Evolutionary conservation across 352 stramenopile species (phyloP).

Genomic region (Pythium graminicola): DNA sequence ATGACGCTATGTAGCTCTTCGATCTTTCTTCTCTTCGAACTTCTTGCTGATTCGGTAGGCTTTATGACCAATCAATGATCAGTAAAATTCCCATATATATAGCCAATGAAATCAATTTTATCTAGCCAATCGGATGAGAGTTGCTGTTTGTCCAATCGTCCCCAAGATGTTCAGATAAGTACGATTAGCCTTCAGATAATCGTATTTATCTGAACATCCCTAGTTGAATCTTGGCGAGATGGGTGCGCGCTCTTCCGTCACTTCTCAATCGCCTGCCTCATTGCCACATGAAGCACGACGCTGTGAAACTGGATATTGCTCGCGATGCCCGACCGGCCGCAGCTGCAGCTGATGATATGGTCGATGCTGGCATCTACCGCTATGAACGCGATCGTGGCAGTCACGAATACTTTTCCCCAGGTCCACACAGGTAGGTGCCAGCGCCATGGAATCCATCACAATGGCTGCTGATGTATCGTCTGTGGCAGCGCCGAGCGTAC

Average conservation of each 20-base stretch:
- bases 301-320: slow-evolving; percentile 13
- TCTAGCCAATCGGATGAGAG: neutral
- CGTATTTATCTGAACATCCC: slow-evolving; percentile 10
- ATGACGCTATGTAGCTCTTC: slow-evolving; percentile 15
- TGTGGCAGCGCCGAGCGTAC: slow-evolving; percentile 37
- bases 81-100: neutral
- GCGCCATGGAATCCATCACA: neutral
- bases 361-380: slow-evolving; percentile 61
- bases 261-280: neutral
- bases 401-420: slow-evolving; percentile 74
- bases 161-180: too few species aligned
- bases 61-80: slow-evolving; percentile 16
- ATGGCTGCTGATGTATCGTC: neutral
- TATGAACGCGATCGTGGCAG: slow-evolving; percentile 65
- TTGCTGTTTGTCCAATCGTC: slow-evolving; percentile 21
- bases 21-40: slow-evolving; percentile 9
- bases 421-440: slow-evolving; percentile 38
- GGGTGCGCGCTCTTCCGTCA: slow-evolving; percentile 6
- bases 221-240: slow-evolving; percentile 9
- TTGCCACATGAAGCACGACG: slow-evolving; percentile 12
- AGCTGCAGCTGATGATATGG: slow-evolving; percentile 25
- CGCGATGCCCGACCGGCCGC: neutral
- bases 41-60: too few species aligned
- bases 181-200: neutral
- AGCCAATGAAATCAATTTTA: neutral